Percentiles rank a stretch among this genome's conserved stretches.
These are phyloP conservation scores for Naegleria lovaniensis DNA, from an alignment of 208 protist genomes.

Conservation along the genomic window DNA sequence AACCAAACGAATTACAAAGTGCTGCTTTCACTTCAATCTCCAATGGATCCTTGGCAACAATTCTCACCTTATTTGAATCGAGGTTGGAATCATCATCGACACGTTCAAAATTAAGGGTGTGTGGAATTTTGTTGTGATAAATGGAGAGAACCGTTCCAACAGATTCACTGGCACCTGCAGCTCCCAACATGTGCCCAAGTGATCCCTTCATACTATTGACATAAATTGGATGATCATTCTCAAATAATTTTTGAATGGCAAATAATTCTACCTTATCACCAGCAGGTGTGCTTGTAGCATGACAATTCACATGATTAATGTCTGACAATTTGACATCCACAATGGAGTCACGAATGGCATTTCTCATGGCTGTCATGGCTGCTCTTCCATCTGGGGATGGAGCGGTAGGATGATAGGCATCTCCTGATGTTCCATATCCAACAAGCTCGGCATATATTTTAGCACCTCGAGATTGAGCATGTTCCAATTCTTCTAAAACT, in stretches of 20 bases:
- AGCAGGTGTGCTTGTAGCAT: slow-evolving; percentile 90
- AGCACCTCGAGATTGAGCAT: slow-evolving; percentile 64
- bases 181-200: slow-evolving; percentile 92
- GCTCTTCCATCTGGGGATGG: slow-evolving; percentile 77
- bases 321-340: slow-evolving; percentile 41
- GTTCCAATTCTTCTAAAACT: slow-evolving; percentile 79
- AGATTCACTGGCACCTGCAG: slow-evolving; percentile 87
- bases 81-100: slow-evolving; percentile 34
- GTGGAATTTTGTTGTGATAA: slow-evolving; percentile 62
- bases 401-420: slow-evolving; percentile 88
- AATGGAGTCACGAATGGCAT: slow-evolving; percentile 64
- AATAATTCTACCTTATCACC: slow-evolving; percentile 82
- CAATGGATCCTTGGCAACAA: background rate
- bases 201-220: slow-evolving; percentile 6
- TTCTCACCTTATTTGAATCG: slow-evolving; percentile 35
- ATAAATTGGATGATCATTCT: background rate
- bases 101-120: slow-evolving; percentile 75
- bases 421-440: slow-evolving; percentile 73
- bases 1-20: slow-evolving; percentile 91
- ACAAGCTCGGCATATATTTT: slow-evolving; percentile 76
- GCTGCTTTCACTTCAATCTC: slow-evolving; percentile 41
- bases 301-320: slow-evolving; percentile 85
- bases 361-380: slow-evolving; percentile 64
- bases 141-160: slow-evolving; percentile 71
- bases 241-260: slow-evolving; percentile 32